A percentile compares a stretch with the other conserved stretches of the same genome.
Conservation (phyloP, 352 stramenopile genomes). For the Pythium inflatum region DNA sequence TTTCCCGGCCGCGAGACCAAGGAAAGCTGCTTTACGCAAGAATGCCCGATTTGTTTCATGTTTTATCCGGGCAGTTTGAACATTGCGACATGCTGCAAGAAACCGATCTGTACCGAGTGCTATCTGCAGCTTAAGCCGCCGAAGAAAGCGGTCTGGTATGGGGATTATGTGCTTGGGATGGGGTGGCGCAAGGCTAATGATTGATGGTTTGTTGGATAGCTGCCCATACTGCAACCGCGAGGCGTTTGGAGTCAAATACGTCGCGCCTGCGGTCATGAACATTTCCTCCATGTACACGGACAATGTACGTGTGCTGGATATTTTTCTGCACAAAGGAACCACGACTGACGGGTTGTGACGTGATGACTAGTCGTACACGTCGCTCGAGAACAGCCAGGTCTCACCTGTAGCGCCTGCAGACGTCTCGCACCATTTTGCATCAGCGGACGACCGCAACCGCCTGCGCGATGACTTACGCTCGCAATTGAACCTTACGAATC, state of each 20-base stretch:
- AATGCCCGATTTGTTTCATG: conserved; percentile 89
- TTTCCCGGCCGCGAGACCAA: conserved; percentile 66
- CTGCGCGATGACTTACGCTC: conserved; percentile 74
- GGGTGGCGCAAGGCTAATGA: too few relatives aligned
- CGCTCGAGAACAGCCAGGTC: conserved; percentile 8
- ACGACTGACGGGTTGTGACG: too few relatives aligned
- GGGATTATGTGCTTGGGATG: too few relatives aligned
- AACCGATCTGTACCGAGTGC: conserved; percentile 43
- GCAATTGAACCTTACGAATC: conserved; percentile 66
- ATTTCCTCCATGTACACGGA: conserved; percentile 47
- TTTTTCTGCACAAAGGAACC: not conserved
- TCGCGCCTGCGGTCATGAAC: conserved; percentile 47
- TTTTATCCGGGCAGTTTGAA: conserved; percentile 49
- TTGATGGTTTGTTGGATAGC: conserved; percentile 16
- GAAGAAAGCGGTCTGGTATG: conserved; percentile 40
- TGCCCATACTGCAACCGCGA: conserved; percentile 86
- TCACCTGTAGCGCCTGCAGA: conserved; percentile 14
- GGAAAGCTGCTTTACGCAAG: conserved; percentile 66
- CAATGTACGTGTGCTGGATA: conserved; percentile 10
- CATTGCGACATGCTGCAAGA: conserved; percentile 46
- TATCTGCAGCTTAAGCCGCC: conserved; percentile 46
- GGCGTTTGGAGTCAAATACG: conserved; percentile 60
- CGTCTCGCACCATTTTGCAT: conserved; percentile 44
- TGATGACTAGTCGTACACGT: conserved; percentile 21
- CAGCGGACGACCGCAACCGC: conserved; percentile 72